Percentiles rank a stretch among this genome's conserved stretches.
phyloP scores from a whole-genome alignment of 164 flowering plant genomes.

The Annona squamosa region DNA sequence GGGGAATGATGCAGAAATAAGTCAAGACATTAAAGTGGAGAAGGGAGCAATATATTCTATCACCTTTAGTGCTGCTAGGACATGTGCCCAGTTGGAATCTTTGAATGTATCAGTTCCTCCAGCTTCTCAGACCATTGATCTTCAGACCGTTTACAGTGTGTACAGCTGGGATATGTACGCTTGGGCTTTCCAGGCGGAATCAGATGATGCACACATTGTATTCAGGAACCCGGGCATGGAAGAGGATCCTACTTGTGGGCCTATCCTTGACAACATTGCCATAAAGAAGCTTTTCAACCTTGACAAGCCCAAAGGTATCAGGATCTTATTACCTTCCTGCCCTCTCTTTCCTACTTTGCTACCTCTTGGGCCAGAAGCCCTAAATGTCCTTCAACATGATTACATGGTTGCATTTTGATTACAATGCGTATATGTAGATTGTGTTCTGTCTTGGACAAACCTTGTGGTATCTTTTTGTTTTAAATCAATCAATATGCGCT shows the following conservation, averaged over 20 bases:
- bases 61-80: conserved; percentile 92
- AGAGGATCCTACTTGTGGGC: conserved; percentile 95
- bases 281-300: conserved; percentile 85
- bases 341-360: too few species aligned
- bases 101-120: conserved; percentile 78
- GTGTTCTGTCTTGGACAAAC: too few species aligned
- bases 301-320: conserved; percentile 59
- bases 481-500: too few species aligned
- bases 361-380: too few species aligned
- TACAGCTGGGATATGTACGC: conserved; percentile 94
- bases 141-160: conserved; percentile 80
- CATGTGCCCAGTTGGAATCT: conserved; percentile 95
- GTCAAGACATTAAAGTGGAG: conserved; percentile 68
- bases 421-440: too few species aligned
- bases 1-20: conserved; percentile 84
- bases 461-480: too few species aligned
- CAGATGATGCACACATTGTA: conserved; percentile 36
- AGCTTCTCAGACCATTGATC: conserved; percentile 71
- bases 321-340: background rate
- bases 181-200: conserved; percentile 60
- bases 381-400: too few species aligned
- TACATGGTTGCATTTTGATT: too few species aligned
- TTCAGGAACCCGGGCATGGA: conserved; percentile 86
- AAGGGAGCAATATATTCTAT: conserved; percentile 67
- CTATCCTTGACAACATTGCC: conserved; percentile 85